A percentile compares a stretch with the other conserved stretches of the same genome.
Conservation (phyloP, 805 yeast species). For the Pichia cephalocereana region DNA sequence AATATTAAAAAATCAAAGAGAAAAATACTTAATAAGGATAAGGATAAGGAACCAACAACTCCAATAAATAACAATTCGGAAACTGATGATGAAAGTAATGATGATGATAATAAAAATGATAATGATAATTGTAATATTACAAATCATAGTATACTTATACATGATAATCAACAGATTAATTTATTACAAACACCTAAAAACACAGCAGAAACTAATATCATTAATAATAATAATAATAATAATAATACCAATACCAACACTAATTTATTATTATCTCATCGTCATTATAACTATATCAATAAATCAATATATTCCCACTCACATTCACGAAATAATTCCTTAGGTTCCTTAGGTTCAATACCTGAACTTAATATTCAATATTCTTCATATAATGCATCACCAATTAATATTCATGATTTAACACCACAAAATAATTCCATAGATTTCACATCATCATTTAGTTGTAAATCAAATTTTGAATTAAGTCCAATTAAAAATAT, state of each 20-base stretch:
- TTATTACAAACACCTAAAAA: not conserved
- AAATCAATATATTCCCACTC: not conserved
- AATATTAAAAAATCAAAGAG: constrained; percentile 46
- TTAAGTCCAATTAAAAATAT: constrained; percentile 45
- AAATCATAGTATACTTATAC: too few species aligned
- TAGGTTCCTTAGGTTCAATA: constrained; percentile 1
- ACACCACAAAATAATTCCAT: constrained; percentile 20
- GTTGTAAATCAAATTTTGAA: constrained; percentile 56
- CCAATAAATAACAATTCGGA: not conserved
- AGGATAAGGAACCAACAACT: not conserved
- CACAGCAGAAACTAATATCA: not conserved
- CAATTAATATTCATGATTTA: constrained; percentile 18
- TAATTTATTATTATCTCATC: not conserved
- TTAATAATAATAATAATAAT: not conserved
- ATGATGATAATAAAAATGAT: not conserved
- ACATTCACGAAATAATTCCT: not conserved
- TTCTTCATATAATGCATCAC: constrained; percentile 8
- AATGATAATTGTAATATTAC: not conserved
- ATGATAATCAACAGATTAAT: not conserved
- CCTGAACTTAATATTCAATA: constrained; percentile 7
- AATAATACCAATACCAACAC: too few species aligned
- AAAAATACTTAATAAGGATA: not conserved
- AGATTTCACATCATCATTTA: constrained; percentile 57
- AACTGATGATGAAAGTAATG: constrained; percentile 1
- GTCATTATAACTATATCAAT: not conserved